These are phyloP conservation scores for Solioccasus polychromus DNA, from an alignment of 768 basidiomycete genomes.

Conservation along the genomic window DNA sequence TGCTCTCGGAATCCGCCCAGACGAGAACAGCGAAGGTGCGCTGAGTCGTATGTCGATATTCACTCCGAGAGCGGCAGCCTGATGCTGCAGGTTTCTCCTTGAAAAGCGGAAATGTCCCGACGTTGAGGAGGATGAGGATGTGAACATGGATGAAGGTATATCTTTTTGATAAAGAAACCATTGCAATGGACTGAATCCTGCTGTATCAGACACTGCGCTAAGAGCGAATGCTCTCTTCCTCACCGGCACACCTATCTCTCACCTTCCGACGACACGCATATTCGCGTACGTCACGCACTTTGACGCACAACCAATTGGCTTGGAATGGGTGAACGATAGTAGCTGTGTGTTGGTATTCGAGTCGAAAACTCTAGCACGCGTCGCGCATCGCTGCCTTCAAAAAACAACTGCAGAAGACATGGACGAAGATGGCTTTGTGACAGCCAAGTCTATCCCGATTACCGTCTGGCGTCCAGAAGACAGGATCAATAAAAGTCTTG, in stretches of 20 bases:
- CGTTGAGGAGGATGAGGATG: slow-evolving; percentile 35
- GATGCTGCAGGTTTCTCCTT: slow-evolving; percentile 37
- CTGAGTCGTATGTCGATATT: slow-evolving; percentile 39
- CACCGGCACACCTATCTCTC: slow-evolving; percentile 68
- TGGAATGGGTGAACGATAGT: slow-evolving; percentile 86
- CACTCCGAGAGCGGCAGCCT: slow-evolving; percentile 38
- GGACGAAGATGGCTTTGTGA: slow-evolving; percentile 55
- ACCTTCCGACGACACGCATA: slow-evolving; percentile 71
- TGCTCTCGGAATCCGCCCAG: slow-evolving; percentile 66
- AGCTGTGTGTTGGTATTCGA: slow-evolving; percentile 79
- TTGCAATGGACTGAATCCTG: not conserved
- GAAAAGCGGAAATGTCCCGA: slow-evolving; percentile 48
- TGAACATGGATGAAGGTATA: slow-evolving; percentile 34
- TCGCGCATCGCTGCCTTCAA: slow-evolving; percentile 48
- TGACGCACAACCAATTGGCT: slow-evolving; percentile 65
- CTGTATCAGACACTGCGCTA: slow-evolving; percentile 40
- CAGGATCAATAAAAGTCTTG: slow-evolving; percentile 68
- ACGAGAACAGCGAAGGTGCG: slow-evolving; percentile 72
- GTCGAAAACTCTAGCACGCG: slow-evolving; percentile 49
- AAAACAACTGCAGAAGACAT: slow-evolving; percentile 48
- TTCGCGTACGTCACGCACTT: slow-evolving; percentile 84
- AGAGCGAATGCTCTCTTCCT: slow-evolving; percentile 70
- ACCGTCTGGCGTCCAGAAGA: slow-evolving; percentile 79
- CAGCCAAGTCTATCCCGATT: slow-evolving; percentile 68
- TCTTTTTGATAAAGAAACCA: slow-evolving; percentile 13